Percentiles rank a stretch among this genome's conserved stretches.
phyloP scores from a whole-genome alignment of 495 filamentous ascomycete genomes.

The Penicillium malachiteum region DNA sequence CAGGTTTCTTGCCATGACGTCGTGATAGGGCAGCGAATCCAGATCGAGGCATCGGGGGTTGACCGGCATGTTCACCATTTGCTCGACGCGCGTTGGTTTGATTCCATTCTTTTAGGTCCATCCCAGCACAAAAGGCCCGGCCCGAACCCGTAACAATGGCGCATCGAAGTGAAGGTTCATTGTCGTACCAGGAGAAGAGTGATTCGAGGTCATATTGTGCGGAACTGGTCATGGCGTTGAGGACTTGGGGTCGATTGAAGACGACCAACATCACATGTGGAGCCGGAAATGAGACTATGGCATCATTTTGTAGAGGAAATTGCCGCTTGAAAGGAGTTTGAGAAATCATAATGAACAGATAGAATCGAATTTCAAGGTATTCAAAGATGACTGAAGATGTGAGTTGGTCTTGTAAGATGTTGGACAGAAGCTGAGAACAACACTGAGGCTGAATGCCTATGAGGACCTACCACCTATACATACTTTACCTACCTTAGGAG shows the following conservation, averaged over 20 bases:
- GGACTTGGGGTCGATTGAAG: conserved; percentile 34
- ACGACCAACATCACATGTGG: conserved; percentile 33
- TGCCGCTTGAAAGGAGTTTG: conserved; percentile 10
- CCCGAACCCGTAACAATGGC: conserved; percentile 50
- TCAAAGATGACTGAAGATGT: too few relatives aligned
- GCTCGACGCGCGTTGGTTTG: conserved; percentile 11
- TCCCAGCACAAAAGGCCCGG: conserved; percentile 41
- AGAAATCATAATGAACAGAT: conserved; percentile 4
- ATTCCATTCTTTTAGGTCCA: conserved; percentile 37
- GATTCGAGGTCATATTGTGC: conserved; percentile 43
- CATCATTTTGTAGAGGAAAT: conserved; percentile 12
- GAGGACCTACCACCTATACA: too few relatives aligned
- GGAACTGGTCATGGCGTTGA: conserved; percentile 43
- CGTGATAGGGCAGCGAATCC: conserved; percentile 25
- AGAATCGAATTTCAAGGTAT: not conserved
- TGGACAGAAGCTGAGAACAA: too few relatives aligned
- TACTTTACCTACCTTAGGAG: too few relatives aligned
- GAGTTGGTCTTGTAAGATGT: too few relatives aligned
- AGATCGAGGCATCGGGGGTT: conserved; percentile 18
- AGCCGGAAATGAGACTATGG: conserved; percentile 27
- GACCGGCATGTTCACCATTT: conserved; percentile 6
- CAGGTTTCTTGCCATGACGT: conserved; percentile 46
- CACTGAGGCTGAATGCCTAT: too few relatives aligned
- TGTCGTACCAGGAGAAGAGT: conserved; percentile 48
- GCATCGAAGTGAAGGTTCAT: conserved; percentile 43